phyloP scores from a whole-genome alignment of 495 filamentous ascomycete species.

The Cercophora scortea region DNA sequence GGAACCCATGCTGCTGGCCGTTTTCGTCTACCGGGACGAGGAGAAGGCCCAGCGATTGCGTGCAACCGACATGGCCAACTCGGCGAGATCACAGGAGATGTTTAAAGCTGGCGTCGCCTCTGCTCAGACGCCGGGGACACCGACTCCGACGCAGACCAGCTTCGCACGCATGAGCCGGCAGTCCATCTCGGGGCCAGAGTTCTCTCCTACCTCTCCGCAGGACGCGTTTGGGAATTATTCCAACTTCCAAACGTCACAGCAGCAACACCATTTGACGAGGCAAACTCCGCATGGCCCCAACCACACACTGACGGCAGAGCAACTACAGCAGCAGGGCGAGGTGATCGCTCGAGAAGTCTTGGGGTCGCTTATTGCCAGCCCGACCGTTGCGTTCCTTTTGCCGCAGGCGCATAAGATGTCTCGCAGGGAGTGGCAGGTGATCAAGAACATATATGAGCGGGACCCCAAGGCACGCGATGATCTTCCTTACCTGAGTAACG shows the following conservation, averaged over 20 bases:
- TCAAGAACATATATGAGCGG: constrained; percentile 49
- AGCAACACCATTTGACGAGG: constrained; percentile 8
- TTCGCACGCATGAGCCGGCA: constrained; percentile 17
- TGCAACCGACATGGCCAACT: background rate
- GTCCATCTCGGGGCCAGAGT: constrained; percentile 36
- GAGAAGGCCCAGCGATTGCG: background rate
- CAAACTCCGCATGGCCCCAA: constrained; percentile 9
- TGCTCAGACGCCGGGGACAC: constrained; percentile 18
- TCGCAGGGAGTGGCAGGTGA: constrained; percentile 53
- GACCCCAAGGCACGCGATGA: constrained; percentile 43
- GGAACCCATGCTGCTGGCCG: constrained; percentile 65
- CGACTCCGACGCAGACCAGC: constrained; percentile 11
- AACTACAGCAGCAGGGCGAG: constrained; percentile 33
- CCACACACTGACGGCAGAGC: constrained; percentile 1
- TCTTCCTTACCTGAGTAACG: constrained; percentile 37
- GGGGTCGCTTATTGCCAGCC: constrained; percentile 49
- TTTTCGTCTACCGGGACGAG: constrained; percentile 60
- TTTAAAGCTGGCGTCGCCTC: background rate
- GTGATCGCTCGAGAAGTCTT: constrained; percentile 49
- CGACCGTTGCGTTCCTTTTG: constrained; percentile 59
- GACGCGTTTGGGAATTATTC: constrained; percentile 25
- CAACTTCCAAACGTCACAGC: constrained; percentile 22
- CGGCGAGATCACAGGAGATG: constrained; percentile 11
- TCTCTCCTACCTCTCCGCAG: constrained; percentile 42
- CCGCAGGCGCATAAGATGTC: constrained; percentile 57